These are phyloP conservation scores for Kregervanrija delftensis DNA, from an alignment of 805 yeast species.

Conservation along the genomic window DNA sequence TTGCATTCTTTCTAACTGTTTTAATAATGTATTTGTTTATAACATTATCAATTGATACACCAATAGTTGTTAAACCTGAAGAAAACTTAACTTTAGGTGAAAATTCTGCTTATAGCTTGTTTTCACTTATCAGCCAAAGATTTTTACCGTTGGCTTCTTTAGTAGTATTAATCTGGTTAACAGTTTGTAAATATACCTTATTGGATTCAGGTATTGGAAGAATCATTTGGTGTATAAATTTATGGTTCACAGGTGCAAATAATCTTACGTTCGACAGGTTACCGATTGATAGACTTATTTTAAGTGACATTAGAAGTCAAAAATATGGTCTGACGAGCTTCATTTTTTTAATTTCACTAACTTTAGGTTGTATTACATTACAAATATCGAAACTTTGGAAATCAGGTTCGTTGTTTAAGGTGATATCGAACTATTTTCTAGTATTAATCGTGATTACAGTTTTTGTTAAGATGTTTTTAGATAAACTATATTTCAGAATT, in stretches of 20 bases:
- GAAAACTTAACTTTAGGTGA: conserved; percentile 15
- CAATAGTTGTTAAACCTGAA: conserved; percentile 48
- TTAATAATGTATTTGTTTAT: conserved; percentile 20
- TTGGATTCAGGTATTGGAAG: background rate
- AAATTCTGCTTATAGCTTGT: conserved; percentile 28
- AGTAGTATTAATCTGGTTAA: background rate
- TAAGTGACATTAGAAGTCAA: conserved; percentile 62
- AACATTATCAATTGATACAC: conserved; percentile 57
- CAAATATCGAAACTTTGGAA: conserved; percentile 82
- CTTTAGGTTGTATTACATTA: conserved; percentile 50
- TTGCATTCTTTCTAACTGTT: conserved; percentile 80
- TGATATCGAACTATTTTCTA: conserved; percentile 45
- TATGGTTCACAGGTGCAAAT: conserved; percentile 42
- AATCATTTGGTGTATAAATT: background rate
- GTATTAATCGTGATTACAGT: conserved; percentile 38
- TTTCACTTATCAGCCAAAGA: conserved; percentile 68
- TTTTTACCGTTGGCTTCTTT: conserved; percentile 51
- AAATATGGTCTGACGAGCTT: conserved; percentile 74
- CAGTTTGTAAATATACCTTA: background rate
- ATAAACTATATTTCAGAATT: conserved; percentile 63
- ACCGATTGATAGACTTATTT: conserved; percentile 79
- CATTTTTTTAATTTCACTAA: conserved; percentile 37
- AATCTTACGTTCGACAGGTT: conserved; percentile 83
- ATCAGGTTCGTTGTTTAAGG: conserved; percentile 59
- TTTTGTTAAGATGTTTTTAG: conserved; percentile 33